Conservation (phyloP, 2,329 filamentous ascomycete species). For the Amylocarpus encephaloides region DNA sequence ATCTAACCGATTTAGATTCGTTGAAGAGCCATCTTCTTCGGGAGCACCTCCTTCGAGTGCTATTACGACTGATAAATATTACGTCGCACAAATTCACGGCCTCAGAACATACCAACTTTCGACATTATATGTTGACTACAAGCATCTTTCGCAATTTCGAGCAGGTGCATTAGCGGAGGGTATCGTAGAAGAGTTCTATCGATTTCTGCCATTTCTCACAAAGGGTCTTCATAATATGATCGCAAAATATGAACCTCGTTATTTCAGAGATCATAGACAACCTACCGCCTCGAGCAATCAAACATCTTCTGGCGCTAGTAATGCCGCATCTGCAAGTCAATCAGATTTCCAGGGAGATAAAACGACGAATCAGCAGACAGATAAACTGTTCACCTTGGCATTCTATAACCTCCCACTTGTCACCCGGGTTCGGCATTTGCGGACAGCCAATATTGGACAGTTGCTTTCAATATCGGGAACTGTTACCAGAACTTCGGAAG, state of each 20-base stretch:
- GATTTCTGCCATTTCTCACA: conserved; percentile 87
- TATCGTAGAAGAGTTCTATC: conserved; percentile 86
- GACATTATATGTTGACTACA: conserved; percentile 81
- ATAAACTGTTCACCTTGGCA: conserved; percentile 80
- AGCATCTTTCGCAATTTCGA: conserved; percentile 70
- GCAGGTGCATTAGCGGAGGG: conserved; percentile 79
- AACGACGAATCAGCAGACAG: conserved; percentile 88
- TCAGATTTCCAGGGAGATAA: conserved; percentile 60
- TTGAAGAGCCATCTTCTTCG: conserved; percentile 61
- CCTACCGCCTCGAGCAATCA: conserved; percentile 68
- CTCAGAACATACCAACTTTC: conserved; percentile 70
- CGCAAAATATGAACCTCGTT: conserved; percentile 86
- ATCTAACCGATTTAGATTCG: conserved; percentile 41
- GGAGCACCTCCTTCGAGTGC: conserved; percentile 61
- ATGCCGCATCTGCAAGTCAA: conserved; percentile 54
- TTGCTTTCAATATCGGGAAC: conserved; percentile 94
- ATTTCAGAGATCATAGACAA: conserved; percentile 88
- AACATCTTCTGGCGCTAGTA: conserved; percentile 61
- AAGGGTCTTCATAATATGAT: conserved; percentile 88
- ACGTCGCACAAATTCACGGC: conserved; percentile 75
- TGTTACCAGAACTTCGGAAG: conserved; percentile 93
- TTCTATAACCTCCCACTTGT: conserved; percentile 64
- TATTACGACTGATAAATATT: conserved; percentile 73
- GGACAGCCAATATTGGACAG: conserved; percentile 85
- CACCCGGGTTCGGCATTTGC: conserved; percentile 42